Percentiles rank a stretch among this genome's conserved stretches.
These are phyloP conservation scores for Lichtheimia hyalospora DNA, from an alignment of 371 early-diverging fungal species.

Conservation along the genomic window DNA sequence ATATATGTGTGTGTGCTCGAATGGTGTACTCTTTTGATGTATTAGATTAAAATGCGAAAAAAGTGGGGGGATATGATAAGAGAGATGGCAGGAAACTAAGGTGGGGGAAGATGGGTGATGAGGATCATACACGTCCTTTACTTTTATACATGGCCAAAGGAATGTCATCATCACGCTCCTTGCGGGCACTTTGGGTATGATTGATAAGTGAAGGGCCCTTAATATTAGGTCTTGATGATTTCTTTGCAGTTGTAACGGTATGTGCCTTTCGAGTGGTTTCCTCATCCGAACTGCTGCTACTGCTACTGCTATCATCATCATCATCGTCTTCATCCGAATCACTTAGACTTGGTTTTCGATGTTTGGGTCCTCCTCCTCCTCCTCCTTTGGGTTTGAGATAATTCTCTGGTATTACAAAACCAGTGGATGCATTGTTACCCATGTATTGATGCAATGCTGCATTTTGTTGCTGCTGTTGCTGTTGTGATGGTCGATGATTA, in stretches of 20 bases:
- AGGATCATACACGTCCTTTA: too few species aligned
- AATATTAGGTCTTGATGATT: neutral
- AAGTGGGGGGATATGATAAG: too few species aligned
- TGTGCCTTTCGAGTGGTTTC: slow-evolving; percentile 14
- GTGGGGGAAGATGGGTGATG: too few species aligned
- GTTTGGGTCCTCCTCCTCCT: neutral
- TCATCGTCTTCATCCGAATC: neutral
- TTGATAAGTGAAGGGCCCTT: slow-evolving; percentile 2
- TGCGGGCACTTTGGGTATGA: slow-evolving; percentile 5
- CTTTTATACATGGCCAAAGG: slow-evolving; percentile 25
- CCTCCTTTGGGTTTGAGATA: slow-evolving; percentile 24
- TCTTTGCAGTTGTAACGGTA: slow-evolving; percentile 9
- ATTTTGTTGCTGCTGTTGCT: slow-evolving; percentile 7
- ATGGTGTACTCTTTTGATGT: too few species aligned
- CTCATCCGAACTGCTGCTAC: slow-evolving; percentile 19
- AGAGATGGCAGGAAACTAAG: too few species aligned
- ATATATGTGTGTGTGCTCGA: too few species aligned
- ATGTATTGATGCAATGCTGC: slow-evolving; percentile 9
- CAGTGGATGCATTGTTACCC: slow-evolving; percentile 25
- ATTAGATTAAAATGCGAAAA: too few species aligned
- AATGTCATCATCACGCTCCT: slow-evolving; percentile 14
- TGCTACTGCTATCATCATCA: slow-evolving; percentile 8
- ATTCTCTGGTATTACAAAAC: slow-evolving; percentile 47
- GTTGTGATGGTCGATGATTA: neutral
- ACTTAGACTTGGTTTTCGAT: neutral